Base-by-base conservation (phyloP, 345 rosid species). In the Syzygium aqueum region DNA sequence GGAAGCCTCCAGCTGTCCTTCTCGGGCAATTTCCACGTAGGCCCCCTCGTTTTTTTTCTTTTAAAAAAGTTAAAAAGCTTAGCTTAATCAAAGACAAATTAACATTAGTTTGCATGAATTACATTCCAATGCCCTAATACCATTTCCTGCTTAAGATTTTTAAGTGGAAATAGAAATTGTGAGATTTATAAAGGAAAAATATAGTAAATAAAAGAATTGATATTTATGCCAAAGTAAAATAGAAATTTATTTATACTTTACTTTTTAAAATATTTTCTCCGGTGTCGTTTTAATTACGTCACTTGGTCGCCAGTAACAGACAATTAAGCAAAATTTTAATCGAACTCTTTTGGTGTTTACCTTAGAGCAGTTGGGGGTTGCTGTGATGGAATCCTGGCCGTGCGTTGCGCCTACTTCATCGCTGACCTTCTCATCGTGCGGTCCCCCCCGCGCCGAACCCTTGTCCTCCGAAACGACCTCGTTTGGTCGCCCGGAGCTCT, bases 321-420 rank as follows among this genome's bases (percentile, higher is more conserved):
- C 27, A 73, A 50, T 3, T 37, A 19, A 14, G 49, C 49, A 19
- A 73, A 67, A 33, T 37, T 33, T 73, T 67, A 67, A 73, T 73
- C 5, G 80, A 37, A 37, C 49, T 19, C 49, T 19, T 19, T 73
- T 19, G 80, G 80, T 73, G 80, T 73, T 92, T 19, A 94, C 98
- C 97, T 95, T 91, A 52, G 89, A 22, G 88, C 33, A 86, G 73
- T 91, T 78, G 87, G 90, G 85, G 22, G 92, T 84, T 86, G 85
- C 85, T 80, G 22, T 28, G 80, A 88, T 87, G 90, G 94, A 90
- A 88, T 92, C 91, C 86, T 83, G 94, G 84, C 95, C 92, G 91
- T 57, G 95, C 25, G 77, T 86, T 89, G 51, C 91, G 92, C 90
- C 93, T 78, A 57, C 90, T 73, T 78, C 49, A 23, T 84, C 91